Evolutionary conservation across 495 filamentous ascomycete genomes (phyloP).

Genomic region (Penicillium nucicola): DNA sequence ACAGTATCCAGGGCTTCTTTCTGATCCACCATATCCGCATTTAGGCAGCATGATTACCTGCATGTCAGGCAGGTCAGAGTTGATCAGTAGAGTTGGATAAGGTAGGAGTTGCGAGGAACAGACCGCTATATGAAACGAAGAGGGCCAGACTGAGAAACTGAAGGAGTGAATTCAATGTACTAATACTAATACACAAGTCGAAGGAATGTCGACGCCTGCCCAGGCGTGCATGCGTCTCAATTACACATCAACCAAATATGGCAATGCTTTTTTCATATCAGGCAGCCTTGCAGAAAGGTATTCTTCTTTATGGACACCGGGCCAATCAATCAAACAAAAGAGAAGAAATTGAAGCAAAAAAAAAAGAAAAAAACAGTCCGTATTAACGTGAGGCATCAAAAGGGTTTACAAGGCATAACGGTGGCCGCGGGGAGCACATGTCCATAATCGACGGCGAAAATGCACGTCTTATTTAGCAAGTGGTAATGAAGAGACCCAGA

Average conservation of each 20-base stretch:
- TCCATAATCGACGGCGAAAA: background rate
- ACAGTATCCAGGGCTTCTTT: background rate
- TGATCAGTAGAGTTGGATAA: background rate
- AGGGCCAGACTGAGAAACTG: background rate
- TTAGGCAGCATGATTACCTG: constrained; percentile 6
- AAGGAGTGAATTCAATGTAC: constrained; percentile 5
- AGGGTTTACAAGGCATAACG: constrained; percentile 4
- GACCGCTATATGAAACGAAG: background rate
- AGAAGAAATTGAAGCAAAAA: no score
- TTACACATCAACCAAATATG: constrained; percentile 5
- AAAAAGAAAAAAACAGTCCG: constrained; percentile 9
- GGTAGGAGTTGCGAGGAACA: background rate
- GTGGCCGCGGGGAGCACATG: background rate
- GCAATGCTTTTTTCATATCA: background rate
- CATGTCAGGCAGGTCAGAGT: background rate
- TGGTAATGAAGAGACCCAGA: constrained; percentile 62
- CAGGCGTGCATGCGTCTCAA: background rate
- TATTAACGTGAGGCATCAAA: constrained; percentile 4
- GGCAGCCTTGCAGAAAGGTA: background rate
- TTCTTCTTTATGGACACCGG: constrained; percentile 1
- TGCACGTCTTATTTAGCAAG: constrained; percentile 38
- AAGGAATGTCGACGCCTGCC: background rate
- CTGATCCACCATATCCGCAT: background rate
- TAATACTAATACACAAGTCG: constrained; percentile 5
- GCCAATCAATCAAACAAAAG: background rate